Evolutionary conservation across 768 basidiomycete genomes (phyloP).

Genomic region (Suillus paluster): DNA sequence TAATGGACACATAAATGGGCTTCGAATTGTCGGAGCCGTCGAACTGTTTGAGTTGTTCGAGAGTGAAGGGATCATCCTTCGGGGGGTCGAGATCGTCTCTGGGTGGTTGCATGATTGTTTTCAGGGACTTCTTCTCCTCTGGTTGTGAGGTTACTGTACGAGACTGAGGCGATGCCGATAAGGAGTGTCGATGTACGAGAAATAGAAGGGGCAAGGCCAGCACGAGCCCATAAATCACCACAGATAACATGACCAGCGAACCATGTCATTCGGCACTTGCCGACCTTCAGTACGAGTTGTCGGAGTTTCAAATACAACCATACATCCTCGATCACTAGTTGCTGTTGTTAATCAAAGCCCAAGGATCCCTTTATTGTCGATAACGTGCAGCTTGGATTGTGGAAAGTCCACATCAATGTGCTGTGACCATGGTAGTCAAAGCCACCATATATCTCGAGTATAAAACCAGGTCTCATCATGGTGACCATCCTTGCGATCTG

Average conservation of each 20-base stretch:
- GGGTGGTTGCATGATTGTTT: conserved; percentile 75
- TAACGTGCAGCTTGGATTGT: background rate
- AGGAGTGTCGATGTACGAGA: conserved; percentile 23
- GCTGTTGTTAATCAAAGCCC: background rate
- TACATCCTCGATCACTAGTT: background rate
- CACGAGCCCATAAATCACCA: conserved; percentile 35
- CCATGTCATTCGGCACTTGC: background rate
- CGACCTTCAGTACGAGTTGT: conserved; percentile 4
- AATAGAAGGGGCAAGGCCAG: conserved; percentile 37
- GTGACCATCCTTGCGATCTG: background rate
- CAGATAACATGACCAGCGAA: conserved; percentile 20
- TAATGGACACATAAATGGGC: conserved; percentile 93
- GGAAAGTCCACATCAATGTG: background rate
- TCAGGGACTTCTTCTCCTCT: conserved; percentile 40
- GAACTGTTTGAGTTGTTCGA: conserved; percentile 65
- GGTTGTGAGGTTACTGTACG: conserved; percentile 18
- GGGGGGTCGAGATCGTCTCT: conserved; percentile 65
- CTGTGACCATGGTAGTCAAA: background rate
- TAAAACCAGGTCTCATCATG: background rate
- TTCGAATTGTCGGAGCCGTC: conserved; percentile 68
- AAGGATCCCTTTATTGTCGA: background rate
- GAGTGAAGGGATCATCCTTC: conserved; percentile 79
- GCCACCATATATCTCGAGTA: background rate
- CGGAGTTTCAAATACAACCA: background rate
- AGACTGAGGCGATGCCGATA: conserved; percentile 10